Evolutionary conservation across 2,329 filamentous ascomycete genomes (phyloP).

Genomic region (Hymenoscyphus occultus): DNA sequence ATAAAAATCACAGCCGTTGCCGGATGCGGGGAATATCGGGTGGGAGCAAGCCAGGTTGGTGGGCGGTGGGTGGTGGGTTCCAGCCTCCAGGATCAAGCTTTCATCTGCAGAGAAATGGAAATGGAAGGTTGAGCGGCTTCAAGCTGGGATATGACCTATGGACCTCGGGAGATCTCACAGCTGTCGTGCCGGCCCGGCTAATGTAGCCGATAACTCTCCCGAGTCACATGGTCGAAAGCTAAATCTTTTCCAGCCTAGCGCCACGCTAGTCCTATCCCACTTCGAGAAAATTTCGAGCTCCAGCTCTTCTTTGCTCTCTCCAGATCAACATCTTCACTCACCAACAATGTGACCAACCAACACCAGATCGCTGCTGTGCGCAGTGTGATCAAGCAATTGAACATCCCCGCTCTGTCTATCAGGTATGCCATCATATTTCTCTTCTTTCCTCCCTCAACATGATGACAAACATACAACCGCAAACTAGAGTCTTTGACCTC

Average conservation of each 20-base stretch:
- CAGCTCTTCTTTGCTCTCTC: slow-evolving; percentile 19
- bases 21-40: slow-evolving; percentile 20
- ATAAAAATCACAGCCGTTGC: background rate
- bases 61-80: too few relatives aligned
- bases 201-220: background rate
- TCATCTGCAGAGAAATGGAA: background rate
- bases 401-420: background rate
- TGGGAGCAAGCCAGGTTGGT: background rate
- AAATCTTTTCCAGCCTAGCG: background rate
- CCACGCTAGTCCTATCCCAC: slow-evolving; percentile 33
- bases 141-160: background rate
- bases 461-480: slow-evolving; percentile 83
- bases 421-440: slow-evolving; percentile 26
- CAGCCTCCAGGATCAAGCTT: background rate
- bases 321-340: slow-evolving; percentile 7
- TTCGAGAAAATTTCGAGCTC: slow-evolving; percentile 42
- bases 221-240: background rate
- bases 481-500: slow-evolving; percentile 98
- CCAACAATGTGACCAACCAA: slow-evolving; percentile 25
- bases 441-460: slow-evolving; percentile 43
- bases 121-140: background rate
- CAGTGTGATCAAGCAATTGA: slow-evolving; percentile 14
- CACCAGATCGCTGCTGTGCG: slow-evolving; percentile 17
- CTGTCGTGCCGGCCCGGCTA: background rate
- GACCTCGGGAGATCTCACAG: background rate